Evolutionary conservation across 371 early-diverging fungal species (phyloP), one percentile per base, ranked within the genome.

Genomic region (Rhizopus delemar): DNA sequence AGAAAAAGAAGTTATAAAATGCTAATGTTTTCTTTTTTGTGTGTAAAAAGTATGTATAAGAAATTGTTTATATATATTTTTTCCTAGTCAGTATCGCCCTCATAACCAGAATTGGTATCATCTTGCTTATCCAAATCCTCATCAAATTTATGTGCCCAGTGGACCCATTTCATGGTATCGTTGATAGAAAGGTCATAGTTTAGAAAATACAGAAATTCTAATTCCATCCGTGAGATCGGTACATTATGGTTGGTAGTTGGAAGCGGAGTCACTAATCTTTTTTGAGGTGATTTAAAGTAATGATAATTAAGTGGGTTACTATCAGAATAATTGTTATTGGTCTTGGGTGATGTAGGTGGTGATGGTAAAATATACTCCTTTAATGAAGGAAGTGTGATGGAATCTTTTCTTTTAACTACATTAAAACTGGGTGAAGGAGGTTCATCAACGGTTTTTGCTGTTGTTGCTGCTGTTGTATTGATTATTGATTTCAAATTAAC

Each of bases 141-240:
- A 3, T 63, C 60, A 61, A 66, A 70, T 3, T 45, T 60, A 12
- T 70, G 66, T 12, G 71, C 71, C 73, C 73, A 73, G 29, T 61
- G 59, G 6, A 69, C 56, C 16, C 61, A 56, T 5, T 45, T 51
- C 3, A 63, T 35, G n/a, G 69, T 66, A 34, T 73, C 57, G 5
- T 58, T 41, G 9, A 69, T 33, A 12, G 69, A 57, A 8, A 73
- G 55, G 36, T 82, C 80, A 52, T 70, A 72, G n/a, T 78, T 68
- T 41, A 82, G 51, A 61, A 82, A 77, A 6, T 73, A 69, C 43
- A 82, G 55, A 52, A 82, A 82, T 59, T 82, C 82, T 28, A 73
- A 46, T 62, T 82, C 82, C 82, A 82, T 82, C 12, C 80, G 73
- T 36, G 63, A 38, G 3, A 70, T 64, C 39, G 60, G 61, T 13